Base-by-base conservation (phyloP, 1,284 basidiomycete genomes). In the Stygiomarasmius scandens region DNA sequence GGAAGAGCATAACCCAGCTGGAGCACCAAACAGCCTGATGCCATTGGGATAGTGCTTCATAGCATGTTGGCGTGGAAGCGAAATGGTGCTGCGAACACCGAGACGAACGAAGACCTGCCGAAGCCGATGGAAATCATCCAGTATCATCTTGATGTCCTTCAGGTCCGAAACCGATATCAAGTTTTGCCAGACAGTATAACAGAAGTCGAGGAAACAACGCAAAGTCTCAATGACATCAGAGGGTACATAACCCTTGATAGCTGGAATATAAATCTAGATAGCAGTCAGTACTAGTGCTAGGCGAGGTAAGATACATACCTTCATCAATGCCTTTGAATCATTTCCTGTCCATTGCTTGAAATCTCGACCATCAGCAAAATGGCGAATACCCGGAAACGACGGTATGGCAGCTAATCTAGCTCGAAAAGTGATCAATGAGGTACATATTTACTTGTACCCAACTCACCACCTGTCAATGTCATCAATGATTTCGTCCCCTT, bases 391-490 rank as follows among this genome's bases (percentile, higher is more conserved):
- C 8, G 32, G 32, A 34, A 8, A 53, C 10, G 36, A 5, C 3
- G 56, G 52, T 2, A 49, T 44, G 20, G 52, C n/a, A n/a, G n/a
- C n/a, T n/a, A n/a, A 38, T 3, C 12, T 27, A 41, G 12, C 32
- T 14, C 14, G 16, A 29, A 44, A 25, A 1, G 52, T 20, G 20
- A 22, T 4, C 23, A 23, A 5, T 14, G 20, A 48, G 3, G 23
- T 12, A 16, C 3, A 24, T 48, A 25, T 34, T 8, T 14, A 34
- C 8, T 22, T 9, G 5, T 19, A 19, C 16, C 12, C 5, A 25
- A 24, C 52, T 16, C 47, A 69, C 68, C 64, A 57, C n/a, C 55
- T 50, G 50, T 71, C 68, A 55, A 69, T 70, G 25, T 70, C 67
- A 9, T 61, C 48, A 1, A 69, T 51, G 3, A 34, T 34, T 22